Evolutionary conservation across 345 rosid genomes (phyloP), one percentile per base, ranked within the genome.

Genomic region (Cardiospermum halicacabum): DNA sequence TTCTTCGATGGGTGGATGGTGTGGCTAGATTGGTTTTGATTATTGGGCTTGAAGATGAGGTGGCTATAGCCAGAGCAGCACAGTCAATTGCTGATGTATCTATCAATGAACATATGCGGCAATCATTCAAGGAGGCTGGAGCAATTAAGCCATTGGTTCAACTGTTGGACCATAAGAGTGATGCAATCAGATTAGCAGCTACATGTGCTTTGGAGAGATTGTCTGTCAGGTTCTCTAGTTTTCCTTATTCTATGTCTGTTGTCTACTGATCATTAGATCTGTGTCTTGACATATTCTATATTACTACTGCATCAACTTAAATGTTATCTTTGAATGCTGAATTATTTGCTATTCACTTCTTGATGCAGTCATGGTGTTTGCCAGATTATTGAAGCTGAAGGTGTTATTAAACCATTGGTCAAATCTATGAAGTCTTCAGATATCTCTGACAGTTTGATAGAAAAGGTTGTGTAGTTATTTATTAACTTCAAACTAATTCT

Each of bases 21-120:
- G 96, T 83, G 72, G 96, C 96, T 68, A 81, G 96, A 73, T 76
- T 92, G 57, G 96, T 88, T 56, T 84, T 92, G 72, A 88, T 92
- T 74, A 89, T 88, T 64, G 89, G 81, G 72, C 87, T 92, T 60
- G 83, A 88, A 25, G 96, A 89, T 47, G 91, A 88, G 72, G 53
- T 70, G 24, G 89, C 97, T 7, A 61, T 84, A 76, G 65, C 73
- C 48, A 82, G 93, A 76, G 90, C 91, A 70, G 98, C 96, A 42
- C 81, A 77, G 61, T 71, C 97, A 26, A 76, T 92, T 74, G 93
- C 87, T 27, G 84, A 84, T 84, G 84, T 89, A 69, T 84, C 85
- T 49, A 80, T 92, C 47, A 89, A 79, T 69, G 97, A 86, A 67
- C 79, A 79, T 34, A 86, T 89, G 93, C 80, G 97, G 58, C 71